phyloP scores from a whole-genome alignment of 805 yeast genomes.

The Candida caryicola region DNA sequence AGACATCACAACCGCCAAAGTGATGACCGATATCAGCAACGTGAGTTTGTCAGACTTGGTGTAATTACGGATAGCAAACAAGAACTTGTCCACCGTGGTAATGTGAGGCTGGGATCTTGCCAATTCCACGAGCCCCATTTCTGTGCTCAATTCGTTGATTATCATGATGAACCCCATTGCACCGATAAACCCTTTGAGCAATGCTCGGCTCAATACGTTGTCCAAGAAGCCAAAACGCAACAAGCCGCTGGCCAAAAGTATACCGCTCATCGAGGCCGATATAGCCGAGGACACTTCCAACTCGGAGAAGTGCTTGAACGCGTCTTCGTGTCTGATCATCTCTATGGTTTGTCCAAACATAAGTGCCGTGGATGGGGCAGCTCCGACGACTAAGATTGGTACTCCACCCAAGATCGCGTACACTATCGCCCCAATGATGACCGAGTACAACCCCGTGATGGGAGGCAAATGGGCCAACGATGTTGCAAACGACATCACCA shows the following conservation, averaged over 20 bases:
- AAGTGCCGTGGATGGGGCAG: slow-evolving; percentile 84
- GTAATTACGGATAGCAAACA: slow-evolving; percentile 12
- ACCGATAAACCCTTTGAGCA: slow-evolving; percentile 78
- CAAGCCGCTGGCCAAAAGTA: slow-evolving; percentile 31
- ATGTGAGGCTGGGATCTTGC: slow-evolving; percentile 19
- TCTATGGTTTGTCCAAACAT: slow-evolving; percentile 79
- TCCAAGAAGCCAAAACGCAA: slow-evolving; percentile 85
- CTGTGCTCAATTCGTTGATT: slow-evolving; percentile 51
- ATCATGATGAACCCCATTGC: slow-evolving; percentile 86
- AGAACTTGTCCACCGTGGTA: slow-evolving; percentile 21
- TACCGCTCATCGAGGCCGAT: slow-evolving; percentile 16
- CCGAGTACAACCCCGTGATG: slow-evolving; percentile 70
- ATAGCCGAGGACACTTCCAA: slow-evolving; percentile 19
- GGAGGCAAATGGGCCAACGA: slow-evolving; percentile 85
- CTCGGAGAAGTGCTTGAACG: slow-evolving; percentile 41
- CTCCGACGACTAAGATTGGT: slow-evolving; percentile 88
- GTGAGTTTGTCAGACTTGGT: slow-evolving; percentile 16
- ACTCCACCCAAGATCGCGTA: slow-evolving; percentile 81
- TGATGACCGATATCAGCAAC: slow-evolving; percentile 16
- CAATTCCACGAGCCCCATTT: slow-evolving; percentile 27
- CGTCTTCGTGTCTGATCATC: slow-evolving; percentile 24
- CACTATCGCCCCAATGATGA: slow-evolving; percentile 74
- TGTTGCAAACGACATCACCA: slow-evolving; percentile 71
- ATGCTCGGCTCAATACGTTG: slow-evolving; percentile 70
- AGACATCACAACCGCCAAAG: slow-evolving; percentile 20